Evolutionary conservation across 495 filamentous ascomycete species (phyloP), one percentile per base, ranked within the genome.

Genomic region (Halenospora varia): DNA sequence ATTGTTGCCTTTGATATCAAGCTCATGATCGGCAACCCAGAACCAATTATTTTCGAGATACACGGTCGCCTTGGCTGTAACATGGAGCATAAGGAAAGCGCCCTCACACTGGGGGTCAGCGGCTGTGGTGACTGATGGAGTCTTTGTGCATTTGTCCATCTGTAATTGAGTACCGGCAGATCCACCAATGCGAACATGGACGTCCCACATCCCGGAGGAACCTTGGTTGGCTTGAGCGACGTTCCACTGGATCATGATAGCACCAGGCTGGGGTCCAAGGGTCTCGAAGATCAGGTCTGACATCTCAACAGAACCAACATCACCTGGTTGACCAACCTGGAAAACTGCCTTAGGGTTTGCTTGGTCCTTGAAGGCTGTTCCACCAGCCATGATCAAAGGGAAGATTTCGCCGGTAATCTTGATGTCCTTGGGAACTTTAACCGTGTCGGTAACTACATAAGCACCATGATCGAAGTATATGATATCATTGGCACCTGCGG

Each of bases 11-110:
- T n/a, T n/a, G n/a, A 83, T 80, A 68, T 96, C 93, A 41, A 97
- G 86, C 59, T 90, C 88, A 75, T 97, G 93, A 70, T 97, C 93
- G 1, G 93, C 84, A 24, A 92, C 90, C 93, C 93, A 97, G 71
- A 87, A 88, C 93, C 93, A 97, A 44, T 82, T 84, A 73, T 97
- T 97, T 74, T 96, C 93, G 48, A 96, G 71, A 70, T 96, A 96
- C 15, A 85, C 81, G 52, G 81, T 85, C 4, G 80, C 89, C 23
- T 82, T 75, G 46, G 79, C 65, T 3, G 89, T 89, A 39, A 96
- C 72, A 68, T 96, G 91, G 18, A 97, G 73, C 53, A 93, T 81
- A 73, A 96, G 75, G 78, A 94, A 94, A 11, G 90, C 78, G 24
- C 85, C 89, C 68, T 82, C 83, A 70, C 88, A 92, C 8, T 70